These are phyloP conservation scores for Isoetes engelmannii DNA, from an alignment of 83 land plant genomes.

Conservation along the genomic window DNA sequence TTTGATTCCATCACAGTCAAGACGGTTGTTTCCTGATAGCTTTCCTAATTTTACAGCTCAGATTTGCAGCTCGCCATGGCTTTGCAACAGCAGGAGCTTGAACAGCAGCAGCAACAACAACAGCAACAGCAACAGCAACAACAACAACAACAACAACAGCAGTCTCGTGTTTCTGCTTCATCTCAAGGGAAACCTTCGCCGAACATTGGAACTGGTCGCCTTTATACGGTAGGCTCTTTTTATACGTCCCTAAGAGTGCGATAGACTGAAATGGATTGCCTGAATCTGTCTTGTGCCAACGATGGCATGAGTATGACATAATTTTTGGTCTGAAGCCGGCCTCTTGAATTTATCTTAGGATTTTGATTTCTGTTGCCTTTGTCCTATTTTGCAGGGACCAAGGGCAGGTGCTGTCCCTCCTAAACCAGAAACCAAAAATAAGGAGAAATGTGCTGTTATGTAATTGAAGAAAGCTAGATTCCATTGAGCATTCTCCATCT, in stretches of 20 bases:
- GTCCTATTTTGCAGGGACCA: constrained; percentile 14
- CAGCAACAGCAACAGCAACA: constrained; percentile 25
- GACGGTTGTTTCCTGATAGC: neutral
- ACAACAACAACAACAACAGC: constrained; percentile 21
- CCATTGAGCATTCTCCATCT: no score
- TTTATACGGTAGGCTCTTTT: no score
- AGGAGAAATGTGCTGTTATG: constrained; percentile 40
- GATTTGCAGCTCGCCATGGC: constrained; percentile 80
- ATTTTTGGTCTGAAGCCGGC: neutral
- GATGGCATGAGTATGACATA: neutral
- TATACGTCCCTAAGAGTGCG: no score
- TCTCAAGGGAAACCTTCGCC: constrained; percentile 46
- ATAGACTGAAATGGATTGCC: no score
- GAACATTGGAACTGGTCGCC: no score
- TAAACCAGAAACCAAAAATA: constrained; percentile 25
- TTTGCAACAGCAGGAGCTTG: constrained; percentile 86
- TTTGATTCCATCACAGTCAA: neutral
- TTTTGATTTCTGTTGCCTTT: neutral
- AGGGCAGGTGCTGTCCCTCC: constrained; percentile 7
- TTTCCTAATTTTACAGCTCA: constrained; percentile 40
- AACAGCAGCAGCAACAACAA: constrained; percentile 51
- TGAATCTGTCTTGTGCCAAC: constrained; percentile 62
- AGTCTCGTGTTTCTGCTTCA: constrained; percentile 22
- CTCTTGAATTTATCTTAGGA: no score
- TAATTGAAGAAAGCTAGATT: neutral